A percentile compares a stretch with the other conserved stretches of the same genome.
Evolutionary conservation across 2,329 filamentous ascomycete genomes (phyloP).

Genomic region (Truncatella angustata): DNA sequence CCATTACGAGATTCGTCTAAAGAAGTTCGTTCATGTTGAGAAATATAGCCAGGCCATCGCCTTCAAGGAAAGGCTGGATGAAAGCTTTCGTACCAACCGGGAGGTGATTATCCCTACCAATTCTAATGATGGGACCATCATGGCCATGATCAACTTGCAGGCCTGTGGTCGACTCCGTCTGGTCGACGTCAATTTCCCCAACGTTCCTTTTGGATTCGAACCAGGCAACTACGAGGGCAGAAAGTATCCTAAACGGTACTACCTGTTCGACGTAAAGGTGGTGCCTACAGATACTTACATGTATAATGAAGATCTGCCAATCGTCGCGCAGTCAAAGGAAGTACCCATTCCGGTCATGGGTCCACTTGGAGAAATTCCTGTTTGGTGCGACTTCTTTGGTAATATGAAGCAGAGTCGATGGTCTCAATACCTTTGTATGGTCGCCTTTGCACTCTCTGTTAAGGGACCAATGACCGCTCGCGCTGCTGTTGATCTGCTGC

Average conservation of each 20-base stretch:
- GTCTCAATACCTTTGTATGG: conserved; percentile 60
- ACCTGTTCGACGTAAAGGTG: conserved; percentile 62
- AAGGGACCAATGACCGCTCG: conserved; percentile 55
- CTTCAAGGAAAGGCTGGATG: conserved; percentile 61
- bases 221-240: conserved; percentile 71
- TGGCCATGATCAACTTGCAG: conserved; percentile 66
- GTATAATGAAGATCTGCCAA: conserved; percentile 48
- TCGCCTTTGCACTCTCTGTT: conserved; percentile 62
- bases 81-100: conserved; percentile 39
- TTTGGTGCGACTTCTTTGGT: conserved; percentile 72
- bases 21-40: conserved; percentile 51
- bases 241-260: conserved; percentile 62
- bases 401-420: conserved; percentile 58
- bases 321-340: conserved; percentile 33
- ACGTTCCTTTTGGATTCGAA: conserved; percentile 68
- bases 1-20: conserved; percentile 54
- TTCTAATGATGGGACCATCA: conserved; percentile 62
- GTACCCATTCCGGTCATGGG: conserved; percentile 42
- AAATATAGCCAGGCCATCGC: conserved; percentile 57
- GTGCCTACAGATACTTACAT: conserved; percentile 58
- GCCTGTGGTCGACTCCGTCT: conserved; percentile 56
- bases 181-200: conserved; percentile 52
- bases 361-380: conserved; percentile 53
- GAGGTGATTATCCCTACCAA: conserved; percentile 28
- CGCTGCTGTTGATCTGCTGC: conserved; percentile 54